These are phyloP conservation scores for Lasiodiplodia sp. DNA, from an alignment of 2,329 filamentous ascomycete species.

Conservation along the genomic window DNA sequence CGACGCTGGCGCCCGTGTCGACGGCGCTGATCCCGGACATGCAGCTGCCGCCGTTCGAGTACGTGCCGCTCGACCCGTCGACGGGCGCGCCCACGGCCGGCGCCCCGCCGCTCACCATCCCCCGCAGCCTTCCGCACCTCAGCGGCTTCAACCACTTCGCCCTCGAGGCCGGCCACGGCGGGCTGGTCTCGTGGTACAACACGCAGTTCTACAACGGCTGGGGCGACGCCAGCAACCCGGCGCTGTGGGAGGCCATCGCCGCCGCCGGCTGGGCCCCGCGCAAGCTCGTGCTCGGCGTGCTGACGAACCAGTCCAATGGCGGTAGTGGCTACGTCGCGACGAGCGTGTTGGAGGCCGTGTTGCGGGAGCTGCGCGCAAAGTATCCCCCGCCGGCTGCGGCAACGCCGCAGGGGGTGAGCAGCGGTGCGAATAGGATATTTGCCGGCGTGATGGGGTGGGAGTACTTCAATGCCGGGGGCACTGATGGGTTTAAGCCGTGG, in stretches of 20 bases:
- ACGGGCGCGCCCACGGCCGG: constrained; percentile 35
- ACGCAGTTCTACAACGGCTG: constrained; percentile 93
- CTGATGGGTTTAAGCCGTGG: constrained; percentile 68
- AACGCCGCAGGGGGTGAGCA: neutral
- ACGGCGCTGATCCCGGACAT: constrained; percentile 68
- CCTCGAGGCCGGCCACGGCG: constrained; percentile 63
- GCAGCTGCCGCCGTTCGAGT: constrained; percentile 37
- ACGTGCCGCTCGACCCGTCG: constrained; percentile 39
- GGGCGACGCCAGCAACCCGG: constrained; percentile 67
- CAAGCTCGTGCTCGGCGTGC: constrained; percentile 79
- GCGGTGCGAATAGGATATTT: constrained; percentile 60
- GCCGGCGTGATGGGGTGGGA: constrained; percentile 96
- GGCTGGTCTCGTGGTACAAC: constrained; percentile 83
- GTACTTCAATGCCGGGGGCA: constrained; percentile 79
- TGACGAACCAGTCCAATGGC: constrained; percentile 81
- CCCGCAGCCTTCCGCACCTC: constrained; percentile 62
- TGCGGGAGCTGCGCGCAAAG: constrained; percentile 63
- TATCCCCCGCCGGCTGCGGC: constrained; percentile 49
- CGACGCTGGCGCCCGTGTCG: constrained; percentile 83
- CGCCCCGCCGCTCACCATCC: constrained; percentile 42
- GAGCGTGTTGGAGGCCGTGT: constrained; percentile 62
- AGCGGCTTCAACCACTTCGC: constrained; percentile 83
- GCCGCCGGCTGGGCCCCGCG: constrained; percentile 73
- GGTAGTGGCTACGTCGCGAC: constrained; percentile 64
- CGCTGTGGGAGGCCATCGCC: constrained; percentile 62